Evolutionary conservation across 257 asterid genomes (phyloP), one percentile per base, ranked within the genome.

Genomic region (Solanum piurae): DNA sequence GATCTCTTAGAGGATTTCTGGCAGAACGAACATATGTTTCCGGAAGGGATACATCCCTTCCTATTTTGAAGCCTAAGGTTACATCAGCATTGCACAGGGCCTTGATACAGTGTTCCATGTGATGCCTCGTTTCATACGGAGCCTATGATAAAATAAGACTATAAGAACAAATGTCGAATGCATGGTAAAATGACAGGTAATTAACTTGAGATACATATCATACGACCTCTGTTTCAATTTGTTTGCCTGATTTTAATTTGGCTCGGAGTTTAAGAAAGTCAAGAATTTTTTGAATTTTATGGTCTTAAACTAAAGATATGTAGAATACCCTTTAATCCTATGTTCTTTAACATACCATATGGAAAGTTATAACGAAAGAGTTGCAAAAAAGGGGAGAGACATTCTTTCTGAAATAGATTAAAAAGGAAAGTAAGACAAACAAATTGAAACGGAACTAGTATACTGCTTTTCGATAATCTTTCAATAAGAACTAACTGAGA

Each of bases 81-180:
- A 95, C 93, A 87, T 96, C 98, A 2, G 99, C 98, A 37, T 96
- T 95, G 79, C 99, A 96, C n/a, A 96, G 98, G 89, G 96, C 98
- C 91, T 93, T 95, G 16, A 96, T 92, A 92, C 98, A 95, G 77
- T 92, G 94, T 72, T 92, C 96, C 99, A 96, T 96, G 93, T 93
- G 96, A 89, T 94, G 95, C 85, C 98, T 92, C 77, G 98, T 95
- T 72, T 94, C 98, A 12, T 93, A 93, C 2, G 98, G 98, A 88
- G 99, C 99, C 99, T 96, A 91, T 52, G 87, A 16, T n/a, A 13
- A 74, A 77, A 49, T 4, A 44, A 46, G 84, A 79, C 29, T 42
- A 44, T 79, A 44, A 40, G 68, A 18, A 46, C 29, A 46, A 27
- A 46, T 18, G 25, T 42, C 44, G 83, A 42, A 77, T 0, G 38